phyloP scores from a whole-genome alignment of 495 filamentous ascomycete genomes.

The Annulohypoxylon nitens region DNA sequence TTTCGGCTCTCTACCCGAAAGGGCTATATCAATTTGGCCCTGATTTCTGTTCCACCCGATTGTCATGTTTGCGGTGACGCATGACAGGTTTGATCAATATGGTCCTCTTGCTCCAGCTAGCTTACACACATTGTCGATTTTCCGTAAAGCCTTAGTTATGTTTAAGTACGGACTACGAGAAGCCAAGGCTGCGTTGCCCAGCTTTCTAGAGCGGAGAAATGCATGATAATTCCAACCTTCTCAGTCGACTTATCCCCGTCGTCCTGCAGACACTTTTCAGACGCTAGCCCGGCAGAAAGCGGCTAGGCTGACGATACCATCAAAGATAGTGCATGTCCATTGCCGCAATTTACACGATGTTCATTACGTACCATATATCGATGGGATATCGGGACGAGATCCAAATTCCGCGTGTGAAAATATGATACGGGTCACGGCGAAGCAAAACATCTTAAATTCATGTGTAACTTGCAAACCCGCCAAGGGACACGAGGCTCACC shows the following conservation, averaged over 20 bases:
- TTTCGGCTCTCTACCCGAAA: conserved; percentile 14
- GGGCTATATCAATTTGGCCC: not conserved
- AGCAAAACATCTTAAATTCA: conserved; percentile 20
- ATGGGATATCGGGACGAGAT: not conserved
- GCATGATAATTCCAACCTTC: not conserved
- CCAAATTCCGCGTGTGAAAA: not conserved
- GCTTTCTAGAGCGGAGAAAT: not conserved
- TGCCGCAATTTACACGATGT: conserved; percentile 3
- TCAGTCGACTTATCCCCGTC: not conserved
- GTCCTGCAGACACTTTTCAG: not conserved
- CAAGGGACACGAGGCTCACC: conserved; percentile 10
- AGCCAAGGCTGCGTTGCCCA: not conserved
- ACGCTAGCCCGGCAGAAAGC: conserved; percentile 11
- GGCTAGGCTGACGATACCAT: not conserved
- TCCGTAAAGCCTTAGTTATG: too few relatives aligned
- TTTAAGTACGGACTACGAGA: not conserved
- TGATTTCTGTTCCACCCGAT: conserved; percentile 10
- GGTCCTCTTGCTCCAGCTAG: not conserved
- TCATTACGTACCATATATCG: not conserved
- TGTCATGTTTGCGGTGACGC: not conserved
- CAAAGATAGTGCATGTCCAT: not conserved
- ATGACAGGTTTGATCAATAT: not conserved
- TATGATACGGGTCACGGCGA: not conserved
- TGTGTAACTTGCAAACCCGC: conserved; percentile 25
- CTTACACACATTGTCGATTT: not conserved